Evolutionary conservation across 495 filamentous ascomycete genomes (phyloP).

Genomic region (Neurospora sp.): DNA sequence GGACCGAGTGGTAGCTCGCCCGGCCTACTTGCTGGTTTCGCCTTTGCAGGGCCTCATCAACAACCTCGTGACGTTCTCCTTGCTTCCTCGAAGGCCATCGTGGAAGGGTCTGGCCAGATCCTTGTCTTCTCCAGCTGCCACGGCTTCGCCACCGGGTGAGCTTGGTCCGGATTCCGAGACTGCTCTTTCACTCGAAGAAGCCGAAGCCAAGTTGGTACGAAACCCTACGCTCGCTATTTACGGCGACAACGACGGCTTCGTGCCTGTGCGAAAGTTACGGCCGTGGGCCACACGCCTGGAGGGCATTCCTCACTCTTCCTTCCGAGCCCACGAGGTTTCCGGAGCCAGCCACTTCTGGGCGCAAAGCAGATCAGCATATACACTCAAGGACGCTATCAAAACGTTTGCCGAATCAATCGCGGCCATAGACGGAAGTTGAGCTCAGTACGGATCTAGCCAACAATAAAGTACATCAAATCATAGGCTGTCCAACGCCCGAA

Average conservation of each 20-base stretch:
- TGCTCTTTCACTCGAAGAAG: slow-evolving; percentile 2
- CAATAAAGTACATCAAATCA: background rate
- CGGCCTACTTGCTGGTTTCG: slow-evolving; percentile 71
- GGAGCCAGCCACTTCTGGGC: slow-evolving; percentile 81
- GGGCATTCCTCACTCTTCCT: slow-evolving; percentile 27
- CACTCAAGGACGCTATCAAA: slow-evolving; percentile 33
- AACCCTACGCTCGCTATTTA: slow-evolving; percentile 64
- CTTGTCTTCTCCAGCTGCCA: background rate
- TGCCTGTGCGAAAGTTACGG: slow-evolving; percentile 54
- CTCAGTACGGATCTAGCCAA: background rate
- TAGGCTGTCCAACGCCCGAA: slow-evolving; percentile 7
- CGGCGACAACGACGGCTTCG: slow-evolving; percentile 71
- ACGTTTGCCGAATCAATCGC: slow-evolving; percentile 11
- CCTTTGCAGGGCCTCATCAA: slow-evolving; percentile 60
- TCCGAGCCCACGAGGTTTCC: slow-evolving; percentile 47
- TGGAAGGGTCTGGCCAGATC: background rate
- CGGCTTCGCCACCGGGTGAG: background rate
- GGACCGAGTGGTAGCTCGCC: slow-evolving; percentile 18
- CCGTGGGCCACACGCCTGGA: slow-evolving; percentile 58
- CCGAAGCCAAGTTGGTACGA: slow-evolving; percentile 43
- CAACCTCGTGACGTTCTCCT: slow-evolving; percentile 46
- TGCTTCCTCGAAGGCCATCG: slow-evolving; percentile 14
- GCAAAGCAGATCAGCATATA: slow-evolving; percentile 49
- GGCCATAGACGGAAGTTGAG: background rate
- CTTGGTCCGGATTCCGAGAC: background rate